Conservation (phyloP, 257 asterid genomes). For the Salvia rosmarinus region DNA sequence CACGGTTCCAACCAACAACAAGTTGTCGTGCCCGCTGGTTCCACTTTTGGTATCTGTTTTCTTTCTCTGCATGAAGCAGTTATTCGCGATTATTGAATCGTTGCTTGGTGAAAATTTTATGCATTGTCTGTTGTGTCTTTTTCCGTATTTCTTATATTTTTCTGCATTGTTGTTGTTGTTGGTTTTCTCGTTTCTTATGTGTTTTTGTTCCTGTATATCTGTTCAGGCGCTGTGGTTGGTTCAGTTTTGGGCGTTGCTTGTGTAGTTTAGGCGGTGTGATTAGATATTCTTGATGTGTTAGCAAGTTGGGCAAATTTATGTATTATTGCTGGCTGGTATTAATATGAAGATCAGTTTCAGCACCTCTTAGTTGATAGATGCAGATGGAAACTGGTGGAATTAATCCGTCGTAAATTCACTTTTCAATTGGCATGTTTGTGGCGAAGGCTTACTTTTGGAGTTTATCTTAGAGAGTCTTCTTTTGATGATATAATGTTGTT, state of each 20-base stretch:
- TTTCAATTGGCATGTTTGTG: too few species aligned
- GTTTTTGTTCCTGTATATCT: background rate
- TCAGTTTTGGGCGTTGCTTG: background rate
- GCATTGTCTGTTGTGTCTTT: conserved; percentile 4
- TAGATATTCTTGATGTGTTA: background rate
- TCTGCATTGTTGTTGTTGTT: background rate
- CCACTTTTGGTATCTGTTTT: conserved; percentile 45
- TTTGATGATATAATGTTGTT: background rate
- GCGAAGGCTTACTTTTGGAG: background rate
- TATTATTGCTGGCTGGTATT: background rate
- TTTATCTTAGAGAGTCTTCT: background rate
- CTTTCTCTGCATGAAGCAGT: background rate
- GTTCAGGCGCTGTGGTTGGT: background rate
- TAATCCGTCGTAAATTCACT: too few species aligned
- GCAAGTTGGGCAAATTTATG: background rate
- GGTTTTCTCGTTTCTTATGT: background rate
- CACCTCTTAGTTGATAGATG: background rate
- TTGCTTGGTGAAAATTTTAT: background rate
- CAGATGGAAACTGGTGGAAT: background rate
- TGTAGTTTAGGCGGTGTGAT: conserved; percentile 1
- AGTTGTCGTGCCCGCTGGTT: conserved; percentile 44
- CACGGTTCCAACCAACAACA: conserved; percentile 39
- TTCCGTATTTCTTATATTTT: background rate
- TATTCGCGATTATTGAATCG: background rate
- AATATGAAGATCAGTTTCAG: background rate